These are phyloP conservation scores for Penicillium pancosmium DNA, from an alignment of 495 filamentous ascomycete species.

Conservation along the genomic window DNA sequence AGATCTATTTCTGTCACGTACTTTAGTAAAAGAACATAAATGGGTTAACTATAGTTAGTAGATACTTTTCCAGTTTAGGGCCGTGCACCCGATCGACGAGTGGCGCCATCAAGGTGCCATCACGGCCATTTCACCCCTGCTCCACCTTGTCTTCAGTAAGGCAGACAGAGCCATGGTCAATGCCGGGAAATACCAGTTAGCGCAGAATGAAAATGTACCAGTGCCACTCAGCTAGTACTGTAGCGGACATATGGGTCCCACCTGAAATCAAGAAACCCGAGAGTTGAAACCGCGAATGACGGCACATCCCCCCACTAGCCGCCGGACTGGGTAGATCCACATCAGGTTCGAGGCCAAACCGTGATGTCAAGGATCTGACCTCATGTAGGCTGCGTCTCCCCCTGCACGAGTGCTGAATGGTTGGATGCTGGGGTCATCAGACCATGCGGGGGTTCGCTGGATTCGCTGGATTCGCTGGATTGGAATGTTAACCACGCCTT, in stretches of 20 bases:
- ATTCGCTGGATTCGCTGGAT: neutral
- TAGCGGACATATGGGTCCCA: neutral
- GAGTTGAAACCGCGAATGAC: neutral
- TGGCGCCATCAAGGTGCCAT: conserved; percentile 2
- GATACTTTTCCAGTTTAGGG: neutral
- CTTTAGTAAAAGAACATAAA: too few species aligned
- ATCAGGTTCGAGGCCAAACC: neutral
- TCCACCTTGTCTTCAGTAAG: neutral
- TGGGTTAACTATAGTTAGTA: too few species aligned
- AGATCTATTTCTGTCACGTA: too few species aligned
- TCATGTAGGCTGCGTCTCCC: conserved; percentile 2
- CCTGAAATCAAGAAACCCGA: neutral
- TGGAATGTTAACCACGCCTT: conserved; percentile 1
- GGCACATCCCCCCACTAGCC: neutral
- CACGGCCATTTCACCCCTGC: neutral
- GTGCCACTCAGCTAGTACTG: neutral
- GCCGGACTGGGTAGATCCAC: neutral
- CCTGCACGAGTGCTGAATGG: neutral
- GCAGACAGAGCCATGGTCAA: neutral
- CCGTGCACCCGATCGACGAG: conserved; percentile 6
- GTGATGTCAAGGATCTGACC: conserved; percentile 5
- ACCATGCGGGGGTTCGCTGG: neutral
- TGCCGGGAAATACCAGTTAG: too few species aligned
- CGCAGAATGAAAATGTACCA: too few species aligned
- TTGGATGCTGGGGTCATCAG: neutral